Base-by-base conservation (phyloP, 352 stramenopile species). In the Phytophthora citrophthora region DNA sequence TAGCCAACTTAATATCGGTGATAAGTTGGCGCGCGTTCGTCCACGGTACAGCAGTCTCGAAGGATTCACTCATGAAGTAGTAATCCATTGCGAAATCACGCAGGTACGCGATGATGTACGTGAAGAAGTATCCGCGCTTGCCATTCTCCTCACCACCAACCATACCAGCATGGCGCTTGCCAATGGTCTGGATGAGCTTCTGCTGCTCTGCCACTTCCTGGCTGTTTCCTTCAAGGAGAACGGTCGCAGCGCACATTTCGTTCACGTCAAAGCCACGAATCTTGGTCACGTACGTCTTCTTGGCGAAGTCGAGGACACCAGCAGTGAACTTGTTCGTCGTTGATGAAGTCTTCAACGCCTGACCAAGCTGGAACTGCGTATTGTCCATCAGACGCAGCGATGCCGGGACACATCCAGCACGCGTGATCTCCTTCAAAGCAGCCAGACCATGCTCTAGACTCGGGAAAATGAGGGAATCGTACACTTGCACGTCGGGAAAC, bases 301-400 rank as follows among this genome's bases (percentile, higher is more conserved):
- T 93, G 23, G 85, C 86, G 52, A 90, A 88, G 52, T 90, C 82
- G 7, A 92, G 47, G 32, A 90, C 70, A n/a, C 70, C 67, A 36
- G 67, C 65, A 4, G 74, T 75, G 46, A 88, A 88, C 43, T 72
- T 79, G 41, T 78, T 76, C 5, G 55, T 60, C 5, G 72, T 46
- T 5, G 68, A 80, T 1, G 71, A 76, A 4, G 82, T 81, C 70
- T 96, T 97, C 1, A 98, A 73, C 31, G 91, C 92, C 59, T 98
- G 93, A 3, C 96, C 94, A 7, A 99, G 68, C 60, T 96, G 86
- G 72, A 98, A 99, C 62, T 99, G 94, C 36, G 88, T 90, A 70
- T 99, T 98, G 74, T 98, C 96, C 40, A 99, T 68, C 31, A 99
- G 72, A 15, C 94, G 88, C 11, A 98, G 79, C 38, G 89, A 97